phyloP scores from a whole-genome alignment of 2,329 filamentous ascomycete species.

The Exophiala viscosa region DNA sequence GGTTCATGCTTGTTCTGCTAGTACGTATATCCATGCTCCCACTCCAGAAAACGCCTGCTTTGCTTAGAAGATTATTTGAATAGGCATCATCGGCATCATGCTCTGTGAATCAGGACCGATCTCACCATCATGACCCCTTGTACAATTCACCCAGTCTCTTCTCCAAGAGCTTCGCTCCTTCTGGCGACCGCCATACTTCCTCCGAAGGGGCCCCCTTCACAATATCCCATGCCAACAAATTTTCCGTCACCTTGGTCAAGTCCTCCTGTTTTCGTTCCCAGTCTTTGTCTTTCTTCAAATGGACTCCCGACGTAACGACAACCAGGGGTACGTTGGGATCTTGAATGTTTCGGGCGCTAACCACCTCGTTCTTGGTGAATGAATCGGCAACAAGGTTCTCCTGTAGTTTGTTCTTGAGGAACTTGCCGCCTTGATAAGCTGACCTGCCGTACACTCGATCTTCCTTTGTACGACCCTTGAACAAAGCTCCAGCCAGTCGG shows the following conservation, averaged over 20 bases:
- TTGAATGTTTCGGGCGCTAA: slow-evolving; percentile 75
- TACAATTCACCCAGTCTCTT: slow-evolving; percentile 71
- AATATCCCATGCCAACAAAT: slow-evolving; percentile 78
- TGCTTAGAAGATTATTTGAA: too few relatives aligned
- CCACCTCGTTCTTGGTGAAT: slow-evolving; percentile 77
- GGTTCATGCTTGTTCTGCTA: neutral
- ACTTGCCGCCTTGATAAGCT: slow-evolving; percentile 75
- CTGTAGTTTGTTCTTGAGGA: slow-evolving; percentile 85
- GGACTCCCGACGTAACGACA: slow-evolving; percentile 75
- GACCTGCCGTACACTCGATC: slow-evolving; percentile 81
- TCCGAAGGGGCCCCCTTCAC: slow-evolving; percentile 74
- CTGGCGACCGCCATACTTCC: slow-evolving; percentile 73
- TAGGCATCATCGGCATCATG: neutral
- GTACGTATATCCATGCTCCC: neutral
- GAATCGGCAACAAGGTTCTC: slow-evolving; percentile 85
- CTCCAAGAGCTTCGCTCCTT: slow-evolving; percentile 73
- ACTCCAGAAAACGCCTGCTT: neutral
- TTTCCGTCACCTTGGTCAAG: slow-evolving; percentile 72
- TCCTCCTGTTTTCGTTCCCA: slow-evolving; percentile 88
- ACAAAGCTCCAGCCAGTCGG: slow-evolving; percentile 72
- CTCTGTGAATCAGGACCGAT: neutral
- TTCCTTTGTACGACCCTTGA: slow-evolving; percentile 72
- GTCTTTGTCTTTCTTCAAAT: slow-evolving; percentile 60
- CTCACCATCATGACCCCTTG: slow-evolving; percentile 6
- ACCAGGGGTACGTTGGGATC: slow-evolving; percentile 69